phyloP scores from a whole-genome alignment of 208 protist species.

The Wallacemonas sp. region DNA sequence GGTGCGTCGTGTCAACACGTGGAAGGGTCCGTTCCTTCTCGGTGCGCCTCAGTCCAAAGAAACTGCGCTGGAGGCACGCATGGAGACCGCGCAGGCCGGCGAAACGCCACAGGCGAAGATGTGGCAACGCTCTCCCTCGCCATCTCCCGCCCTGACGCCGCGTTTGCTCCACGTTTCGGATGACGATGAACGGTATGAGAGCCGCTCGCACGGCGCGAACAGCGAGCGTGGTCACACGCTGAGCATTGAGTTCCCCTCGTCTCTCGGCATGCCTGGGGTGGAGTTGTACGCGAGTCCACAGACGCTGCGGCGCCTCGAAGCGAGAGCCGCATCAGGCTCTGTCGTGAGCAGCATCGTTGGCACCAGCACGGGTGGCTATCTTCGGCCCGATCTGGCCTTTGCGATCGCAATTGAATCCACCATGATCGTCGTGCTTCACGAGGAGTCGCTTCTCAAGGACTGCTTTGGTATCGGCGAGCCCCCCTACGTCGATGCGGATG shows the following conservation, averaged over 20 bases:
- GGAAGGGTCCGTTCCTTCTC: slow-evolving; percentile 47
- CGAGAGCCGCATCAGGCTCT: slow-evolving; percentile 31
- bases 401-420: slow-evolving; percentile 75
- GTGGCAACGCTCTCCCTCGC: slow-evolving; percentile 22
- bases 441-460: slow-evolving; percentile 59
- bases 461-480: slow-evolving; percentile 69
- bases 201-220: slow-evolving; percentile 4
- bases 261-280: slow-evolving; percentile 29
- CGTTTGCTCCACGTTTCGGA: slow-evolving; percentile 42
- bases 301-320: slow-evolving; percentile 45
- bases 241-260: slow-evolving; percentile 52
- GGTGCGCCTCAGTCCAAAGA: slow-evolving; percentile 45
- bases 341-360: slow-evolving; percentile 33
- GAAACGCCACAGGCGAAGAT: slow-evolving; percentile 38
- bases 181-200: slow-evolving; percentile 20
- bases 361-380: slow-evolving; percentile 32
- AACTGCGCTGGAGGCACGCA: slow-evolving; percentile 37
- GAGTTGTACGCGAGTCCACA: slow-evolving; percentile 49
- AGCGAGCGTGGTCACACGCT: slow-evolving; percentile 32
- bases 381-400: slow-evolving; percentile 78
- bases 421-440: slow-evolving; percentile 57
- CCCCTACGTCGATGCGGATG: slow-evolving; percentile 15
- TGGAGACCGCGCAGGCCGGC: slow-evolving; percentile 52
- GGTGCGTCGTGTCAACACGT: slow-evolving; percentile 55
- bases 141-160: slow-evolving; percentile 48